Evolutionary conservation across 176 grass and related monocot genomes (phyloP).

Genomic region (Musa troglodytarum): DNA sequence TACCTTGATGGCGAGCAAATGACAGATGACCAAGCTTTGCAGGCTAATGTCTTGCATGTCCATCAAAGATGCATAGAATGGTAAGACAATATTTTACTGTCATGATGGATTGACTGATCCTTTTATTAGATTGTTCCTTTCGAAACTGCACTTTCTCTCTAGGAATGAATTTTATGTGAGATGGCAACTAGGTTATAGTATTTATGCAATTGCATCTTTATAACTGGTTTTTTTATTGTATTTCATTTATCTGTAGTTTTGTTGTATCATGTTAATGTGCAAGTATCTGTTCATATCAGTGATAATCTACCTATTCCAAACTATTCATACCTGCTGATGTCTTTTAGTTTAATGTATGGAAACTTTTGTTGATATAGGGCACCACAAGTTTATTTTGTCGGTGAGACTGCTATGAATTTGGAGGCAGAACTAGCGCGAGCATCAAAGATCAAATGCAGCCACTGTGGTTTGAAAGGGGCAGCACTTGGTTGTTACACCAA

Average conservation of each 20-base stretch:
- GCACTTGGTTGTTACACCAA: conserved; percentile 85
- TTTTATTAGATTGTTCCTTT: no score
- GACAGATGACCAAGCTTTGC: conserved; percentile 42
- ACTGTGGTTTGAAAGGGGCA: conserved; percentile 85
- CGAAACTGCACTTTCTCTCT: no score
- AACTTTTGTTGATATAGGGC: conserved; percentile 43
- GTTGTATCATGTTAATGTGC: no score
- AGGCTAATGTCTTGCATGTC: conserved; percentile 59
- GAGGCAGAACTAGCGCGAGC: conserved; percentile 66
- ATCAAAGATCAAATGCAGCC: conserved; percentile 87
- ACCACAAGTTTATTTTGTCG: conserved; percentile 76
- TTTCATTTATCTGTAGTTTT: no score
- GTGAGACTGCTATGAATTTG: conserved; percentile 59
- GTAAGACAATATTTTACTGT: conserved; percentile 20
- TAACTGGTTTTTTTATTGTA: no score
- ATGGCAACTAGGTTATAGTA: no score
- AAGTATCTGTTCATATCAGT: no score
- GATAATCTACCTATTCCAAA: no score
- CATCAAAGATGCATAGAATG: conserved; percentile 98
- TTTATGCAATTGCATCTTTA: no score
- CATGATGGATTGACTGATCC: no score
- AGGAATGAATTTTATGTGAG: background rate
- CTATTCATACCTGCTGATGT: no score
- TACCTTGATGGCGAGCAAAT: conserved; percentile 55
- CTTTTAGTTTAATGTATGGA: background rate